Base-by-base conservation (phyloP, 2,329 filamentous ascomycete genomes). In the Venturia pyrina region DNA sequence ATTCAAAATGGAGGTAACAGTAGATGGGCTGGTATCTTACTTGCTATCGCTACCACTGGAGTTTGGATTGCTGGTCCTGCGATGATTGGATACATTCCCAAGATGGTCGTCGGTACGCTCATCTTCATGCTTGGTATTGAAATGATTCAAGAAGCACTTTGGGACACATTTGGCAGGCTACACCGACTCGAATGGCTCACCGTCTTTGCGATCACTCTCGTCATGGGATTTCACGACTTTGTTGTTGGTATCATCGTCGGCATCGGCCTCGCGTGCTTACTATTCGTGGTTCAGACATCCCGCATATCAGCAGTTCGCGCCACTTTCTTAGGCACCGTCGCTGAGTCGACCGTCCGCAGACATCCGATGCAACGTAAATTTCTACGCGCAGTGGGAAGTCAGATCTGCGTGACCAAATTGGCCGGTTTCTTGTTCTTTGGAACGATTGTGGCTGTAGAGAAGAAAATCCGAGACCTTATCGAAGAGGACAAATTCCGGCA, bases 391-490 rank as follows among this genome's bases (percentile, higher is more conserved):
- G 93, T 95, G 19, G 93, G 93, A 3, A 84, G 86, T 41, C 95
- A 99, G 74, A 95, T 96, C 43, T 89, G 90, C 67, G 87, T 98
- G 62, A 89, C 96, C 72, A 98, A 98, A 75, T 83, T 99, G 19
- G 89, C 90, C 0, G 93, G 95, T 0, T 98, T 93, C 73, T 84
- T 99, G n/a, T 99, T 99, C 81, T 99, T 99, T 70, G 95, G 95
- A 19, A 98, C 93, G 2, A 96, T 99, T 69, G 93, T 97, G 64
- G 91, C 91, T 61, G 93, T 99, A 0, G 95, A 99, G 75, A 89
- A 91, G 68, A 89, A 89, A 69, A 93, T 98, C 68, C 86, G 93
- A 28, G 86, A 83, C 4, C 79, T 98, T 41, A 87, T 98, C 60
- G 88, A 93, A 37, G 91, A 96, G 40, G 87, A 93, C 68, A 84